Percentiles rank a stretch among this genome's conserved stretches.
Evolutionary conservation across 2,329 filamentous ascomycete species (phyloP).

Genomic region (Beauveria rudraprayagi): DNA sequence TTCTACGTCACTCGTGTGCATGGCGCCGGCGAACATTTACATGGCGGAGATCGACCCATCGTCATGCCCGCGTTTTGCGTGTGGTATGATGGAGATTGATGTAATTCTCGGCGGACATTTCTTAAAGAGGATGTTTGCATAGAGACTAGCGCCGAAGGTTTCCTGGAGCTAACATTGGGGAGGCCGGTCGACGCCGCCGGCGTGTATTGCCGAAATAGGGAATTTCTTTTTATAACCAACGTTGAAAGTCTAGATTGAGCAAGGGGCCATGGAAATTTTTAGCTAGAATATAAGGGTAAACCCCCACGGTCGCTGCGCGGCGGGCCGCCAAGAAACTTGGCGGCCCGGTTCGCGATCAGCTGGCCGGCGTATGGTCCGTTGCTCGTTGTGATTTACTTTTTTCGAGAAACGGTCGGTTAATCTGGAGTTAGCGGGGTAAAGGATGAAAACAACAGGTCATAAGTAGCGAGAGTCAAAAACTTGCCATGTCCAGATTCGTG

Average conservation of each 20-base stretch:
- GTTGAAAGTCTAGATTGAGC: no score
- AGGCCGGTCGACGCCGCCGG: background rate
- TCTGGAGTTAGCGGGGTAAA: no score
- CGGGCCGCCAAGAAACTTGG: background rate
- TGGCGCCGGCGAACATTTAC: background rate
- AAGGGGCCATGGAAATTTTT: background rate
- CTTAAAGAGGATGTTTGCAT: slow-evolving; percentile 1
- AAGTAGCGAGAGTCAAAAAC: no score
- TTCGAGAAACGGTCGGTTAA: no score
- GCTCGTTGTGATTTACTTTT: no score
- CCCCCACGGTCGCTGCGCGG: no score
- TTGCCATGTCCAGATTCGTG: no score
- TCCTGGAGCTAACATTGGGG: background rate
- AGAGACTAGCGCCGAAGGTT: slow-evolving; percentile 1
- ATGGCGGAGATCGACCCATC: background rate
- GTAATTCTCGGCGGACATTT: slow-evolving; percentile 7
- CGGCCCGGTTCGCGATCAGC: background rate
- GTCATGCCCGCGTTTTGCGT: background rate
- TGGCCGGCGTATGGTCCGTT: background rate
- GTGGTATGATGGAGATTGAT: background rate
- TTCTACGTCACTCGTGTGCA: background rate
- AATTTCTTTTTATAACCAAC: background rate
- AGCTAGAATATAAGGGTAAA: background rate
- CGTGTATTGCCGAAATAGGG: background rate
- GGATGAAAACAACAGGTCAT: no score